Conservation (phyloP, 768 basidiomycete genomes). For the Mycena galericulata region DNA sequence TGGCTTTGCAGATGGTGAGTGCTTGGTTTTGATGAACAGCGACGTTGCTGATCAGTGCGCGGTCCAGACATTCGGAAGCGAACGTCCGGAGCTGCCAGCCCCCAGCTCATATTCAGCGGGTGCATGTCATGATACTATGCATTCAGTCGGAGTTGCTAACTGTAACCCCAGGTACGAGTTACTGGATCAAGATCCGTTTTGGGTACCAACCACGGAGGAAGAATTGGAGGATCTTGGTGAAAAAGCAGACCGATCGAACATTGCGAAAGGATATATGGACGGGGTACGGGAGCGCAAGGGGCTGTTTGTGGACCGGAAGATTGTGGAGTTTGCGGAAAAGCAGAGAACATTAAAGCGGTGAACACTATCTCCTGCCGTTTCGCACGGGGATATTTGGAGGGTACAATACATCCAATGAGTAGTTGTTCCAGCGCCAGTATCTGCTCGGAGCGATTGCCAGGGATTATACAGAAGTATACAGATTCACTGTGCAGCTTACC, state of each 20-base stretch:
- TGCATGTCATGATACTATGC: conserved; percentile 47
- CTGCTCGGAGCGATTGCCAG: too few relatives aligned
- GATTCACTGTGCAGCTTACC: too few relatives aligned
- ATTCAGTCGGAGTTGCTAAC: conserved; percentile 29
- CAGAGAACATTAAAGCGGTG: conserved; percentile 87
- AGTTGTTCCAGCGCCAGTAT: too few relatives aligned
- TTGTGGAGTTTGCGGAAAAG: conserved; percentile 97
- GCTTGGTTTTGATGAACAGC: not conserved
- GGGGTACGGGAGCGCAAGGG: conserved; percentile 92
- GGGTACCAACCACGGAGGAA: conserved; percentile 97
- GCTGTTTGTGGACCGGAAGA: conserved; percentile 94
- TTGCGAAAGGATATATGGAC: conserved; percentile 96
- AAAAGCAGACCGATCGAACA: conserved; percentile 92
- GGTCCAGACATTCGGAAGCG: conserved; percentile 90
- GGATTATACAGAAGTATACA: too few relatives aligned
- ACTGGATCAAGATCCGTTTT: conserved; percentile 94
- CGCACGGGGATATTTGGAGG: too few relatives aligned
- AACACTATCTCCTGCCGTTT: too few relatives aligned
- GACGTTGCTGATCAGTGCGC: not conserved
- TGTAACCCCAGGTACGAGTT: conserved; percentile 80
- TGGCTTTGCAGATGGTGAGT: conserved; percentile 93
- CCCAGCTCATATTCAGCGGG: conserved; percentile 97
- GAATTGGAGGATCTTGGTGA: conserved; percentile 97
- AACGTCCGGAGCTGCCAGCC: conserved; percentile 97
- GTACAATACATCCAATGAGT: too few relatives aligned